Evolutionary conservation across 2,329 filamentous ascomycete species (phyloP).

Genomic region (Monosporascus cannonballus): DNA sequence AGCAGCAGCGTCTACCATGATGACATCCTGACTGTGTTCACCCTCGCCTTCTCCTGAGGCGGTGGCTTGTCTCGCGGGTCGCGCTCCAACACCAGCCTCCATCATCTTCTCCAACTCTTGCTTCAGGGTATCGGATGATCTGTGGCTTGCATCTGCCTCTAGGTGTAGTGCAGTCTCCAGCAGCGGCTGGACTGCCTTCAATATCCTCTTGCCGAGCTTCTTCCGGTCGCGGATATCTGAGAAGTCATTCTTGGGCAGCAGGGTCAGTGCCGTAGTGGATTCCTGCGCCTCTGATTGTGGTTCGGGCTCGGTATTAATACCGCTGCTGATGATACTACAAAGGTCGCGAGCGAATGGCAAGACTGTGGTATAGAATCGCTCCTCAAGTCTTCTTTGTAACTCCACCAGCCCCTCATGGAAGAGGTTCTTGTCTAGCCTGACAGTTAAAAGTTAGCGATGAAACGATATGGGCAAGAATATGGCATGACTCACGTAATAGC

Average conservation of each 20-base stretch:
- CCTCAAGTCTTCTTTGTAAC: constrained; percentile 47
- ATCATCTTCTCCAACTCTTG: constrained; percentile 70
- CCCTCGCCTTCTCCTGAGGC: constrained; percentile 31
- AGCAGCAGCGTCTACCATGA: constrained; percentile 45
- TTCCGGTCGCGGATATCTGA: constrained; percentile 74
- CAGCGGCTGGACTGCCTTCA: constrained; percentile 73
- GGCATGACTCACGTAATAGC: constrained; percentile 65
- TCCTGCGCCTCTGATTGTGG: constrained; percentile 18
- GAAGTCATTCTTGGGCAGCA: constrained; percentile 46
- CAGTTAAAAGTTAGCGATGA: constrained; percentile 13
- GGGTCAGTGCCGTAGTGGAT: constrained; percentile 17
- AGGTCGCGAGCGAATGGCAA: constrained; percentile 52
- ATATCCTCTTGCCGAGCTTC: constrained; percentile 81
- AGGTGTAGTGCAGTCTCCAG: constrained; percentile 71
- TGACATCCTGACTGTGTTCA: constrained; percentile 38
- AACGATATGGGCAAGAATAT: constrained; percentile 10
- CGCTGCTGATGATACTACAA: constrained; percentile 45
- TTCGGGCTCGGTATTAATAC: constrained; percentile 41
- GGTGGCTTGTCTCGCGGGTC: constrained; percentile 33
- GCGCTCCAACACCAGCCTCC: constrained; percentile 58
- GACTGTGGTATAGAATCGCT: constrained; percentile 52
- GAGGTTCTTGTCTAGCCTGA: constrained; percentile 58
- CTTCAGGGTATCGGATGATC: constrained; percentile 62
- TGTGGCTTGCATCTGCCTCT: constrained; percentile 74
- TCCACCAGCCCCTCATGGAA: constrained; percentile 47